Evolutionary conservation across 208 protist genomes (phyloP).

Genomic region (Crithidia acanthocephali): DNA sequence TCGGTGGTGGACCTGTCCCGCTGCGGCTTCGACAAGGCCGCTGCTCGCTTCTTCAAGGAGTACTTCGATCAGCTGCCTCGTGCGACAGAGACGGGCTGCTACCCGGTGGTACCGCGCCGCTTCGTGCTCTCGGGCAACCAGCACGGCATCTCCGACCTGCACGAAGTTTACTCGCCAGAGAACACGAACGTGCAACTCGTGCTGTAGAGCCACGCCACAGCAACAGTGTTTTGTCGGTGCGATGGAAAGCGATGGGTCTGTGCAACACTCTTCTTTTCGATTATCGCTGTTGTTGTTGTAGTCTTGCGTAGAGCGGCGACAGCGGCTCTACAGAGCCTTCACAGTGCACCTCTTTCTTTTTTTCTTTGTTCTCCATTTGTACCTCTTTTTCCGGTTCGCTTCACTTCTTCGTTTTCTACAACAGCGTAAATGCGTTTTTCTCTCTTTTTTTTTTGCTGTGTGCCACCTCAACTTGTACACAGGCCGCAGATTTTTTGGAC

Average conservation of each 20-base stretch:
- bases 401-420: too few species aligned
- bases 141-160: constrained; percentile 34
- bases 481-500: background rate
- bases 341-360: too few species aligned
- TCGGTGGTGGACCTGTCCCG: constrained; percentile 75
- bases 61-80: constrained; percentile 50
- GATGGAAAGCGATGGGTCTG: too few species aligned
- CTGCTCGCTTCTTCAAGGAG: constrained; percentile 42
- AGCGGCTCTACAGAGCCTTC: too few species aligned
- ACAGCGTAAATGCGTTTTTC: constrained; percentile 2
- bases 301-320: too few species aligned
- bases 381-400: too few species aligned
- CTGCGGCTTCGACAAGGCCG: constrained; percentile 55
- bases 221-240: background rate
- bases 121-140: constrained; percentile 77
- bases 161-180: constrained; percentile 16
- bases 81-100: constrained; percentile 21
- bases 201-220: constrained; percentile 13
- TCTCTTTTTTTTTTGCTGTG: background rate
- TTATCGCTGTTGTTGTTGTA: too few species aligned
- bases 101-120: constrained; percentile 45
- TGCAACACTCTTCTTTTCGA: too few species aligned
- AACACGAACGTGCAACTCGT: constrained; percentile 27
- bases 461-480: background rate
- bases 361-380: too few species aligned